Base-by-base conservation (phyloP, 208 protist genomes). In the Angomonas deanei region DNA sequence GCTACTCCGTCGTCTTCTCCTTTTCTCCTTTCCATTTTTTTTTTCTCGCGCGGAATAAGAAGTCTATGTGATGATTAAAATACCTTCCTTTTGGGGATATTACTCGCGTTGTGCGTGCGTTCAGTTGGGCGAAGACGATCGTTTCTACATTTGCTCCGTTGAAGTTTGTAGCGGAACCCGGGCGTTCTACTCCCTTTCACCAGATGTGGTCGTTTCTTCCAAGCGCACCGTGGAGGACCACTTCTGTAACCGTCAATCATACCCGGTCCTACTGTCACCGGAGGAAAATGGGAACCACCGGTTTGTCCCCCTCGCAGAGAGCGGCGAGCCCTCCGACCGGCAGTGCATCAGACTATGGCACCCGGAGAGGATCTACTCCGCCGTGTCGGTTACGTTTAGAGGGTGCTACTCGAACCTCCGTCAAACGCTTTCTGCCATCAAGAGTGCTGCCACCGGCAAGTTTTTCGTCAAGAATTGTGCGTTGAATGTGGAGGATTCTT, bases 81-180 rank as follows among this genome's bases (percentile, higher is more conserved):
- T 54, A 24, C 17, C 17, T 42, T 34, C 23, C 28, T 11, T 23
- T 2, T 38, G 38, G 39, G 8, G 39, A 28, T 46, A 47, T 27
- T 67, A 62, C 3, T 66, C 46, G 1, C 58, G 61, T 5, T 80
- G 74, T 49, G 76, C 67, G 1, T 72, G 82, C 27, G 80, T 86
- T 17, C 74, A 88, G 55, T 11, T 83, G 3, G 65, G 69, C 24
- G 66, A 66, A 15, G 73, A 71, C 13, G 19, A 19, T 26, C 64
- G 54, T 24, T 71, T 69, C 33, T 57, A 74, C 26, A 72, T 71
- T 42, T 60, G 69, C 10, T 23, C 68, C 26, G 75, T 86, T 6
- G 56, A 80, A 23, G 27, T 61, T 19, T 10, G 61, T 6, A 34
- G 70, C 8, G 28, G 61, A 1, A 32, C 70, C 5, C 42, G 42